These are phyloP conservation scores for Metschnikowia proteae DNA, from an alignment of 805 yeast genomes.

Conservation along the genomic window DNA sequence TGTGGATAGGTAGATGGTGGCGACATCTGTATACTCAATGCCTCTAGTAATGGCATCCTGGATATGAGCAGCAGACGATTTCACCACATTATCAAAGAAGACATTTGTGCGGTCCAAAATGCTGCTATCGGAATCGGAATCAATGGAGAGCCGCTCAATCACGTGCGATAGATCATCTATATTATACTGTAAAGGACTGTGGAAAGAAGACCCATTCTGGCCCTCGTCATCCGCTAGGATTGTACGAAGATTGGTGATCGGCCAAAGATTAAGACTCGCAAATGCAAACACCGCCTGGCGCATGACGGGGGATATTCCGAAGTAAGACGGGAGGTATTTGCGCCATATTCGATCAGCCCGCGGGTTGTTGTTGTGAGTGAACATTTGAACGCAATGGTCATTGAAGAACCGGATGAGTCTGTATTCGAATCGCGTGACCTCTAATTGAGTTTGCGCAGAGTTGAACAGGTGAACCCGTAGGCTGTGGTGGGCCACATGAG, in stretches of 20 bases:
- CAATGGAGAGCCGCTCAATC: slow-evolving; percentile 7
- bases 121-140: slow-evolving; percentile 14
- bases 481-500: too few relatives aligned
- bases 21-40: slow-evolving; percentile 6
- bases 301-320: slow-evolving; percentile 24
- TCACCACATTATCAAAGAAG: slow-evolving; percentile 19
- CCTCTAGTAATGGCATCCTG: background rate
- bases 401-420: slow-evolving; percentile 29
- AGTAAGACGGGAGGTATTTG: slow-evolving; percentile 23
- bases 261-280: slow-evolving; percentile 25
- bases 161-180: slow-evolving; percentile 9
- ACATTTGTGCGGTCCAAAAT: slow-evolving; percentile 21
- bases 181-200: background rate
- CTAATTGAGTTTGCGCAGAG: slow-evolving; percentile 20
- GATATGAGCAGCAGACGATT: slow-evolving; percentile 9
- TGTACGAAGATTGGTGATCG: slow-evolving; percentile 17
- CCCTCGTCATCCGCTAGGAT: slow-evolving; percentile 10
- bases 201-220: background rate
- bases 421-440: slow-evolving; percentile 22
- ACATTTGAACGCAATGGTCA: slow-evolving; percentile 24
- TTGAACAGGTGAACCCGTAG: slow-evolving; percentile 7
- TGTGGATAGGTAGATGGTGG: slow-evolving; percentile 13
- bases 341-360: slow-evolving; percentile 25
- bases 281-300: slow-evolving; percentile 25
- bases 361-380: slow-evolving; percentile 23